Evolutionary conservation across 352 stramenopile genomes (phyloP).

Genomic region (Lagenidium giganteum): DNA sequence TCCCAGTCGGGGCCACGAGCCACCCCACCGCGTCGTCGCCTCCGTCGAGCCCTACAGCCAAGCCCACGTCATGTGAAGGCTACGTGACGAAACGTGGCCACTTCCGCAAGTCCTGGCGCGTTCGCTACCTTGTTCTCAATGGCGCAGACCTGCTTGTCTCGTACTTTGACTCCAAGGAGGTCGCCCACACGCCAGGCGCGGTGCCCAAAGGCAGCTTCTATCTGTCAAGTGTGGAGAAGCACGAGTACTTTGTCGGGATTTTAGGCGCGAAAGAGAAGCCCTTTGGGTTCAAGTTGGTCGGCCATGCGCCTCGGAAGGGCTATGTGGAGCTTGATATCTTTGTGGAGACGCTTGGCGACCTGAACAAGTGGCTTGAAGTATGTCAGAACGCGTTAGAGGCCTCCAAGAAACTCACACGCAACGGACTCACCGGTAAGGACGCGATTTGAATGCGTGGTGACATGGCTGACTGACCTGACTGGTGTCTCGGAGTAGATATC

Average conservation of each 20-base stretch:
- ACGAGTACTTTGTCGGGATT: conserved; percentile 71
- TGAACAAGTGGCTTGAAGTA: conserved; percentile 80
- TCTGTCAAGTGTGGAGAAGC: conserved; percentile 68
- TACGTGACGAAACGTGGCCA: conserved; percentile 85
- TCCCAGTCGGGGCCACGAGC: conserved; percentile 20
- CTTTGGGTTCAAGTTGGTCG: conserved; percentile 83
- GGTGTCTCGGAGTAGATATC: conserved; percentile 14
- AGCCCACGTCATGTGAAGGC: conserved; percentile 73
- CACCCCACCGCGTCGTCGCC: conserved; percentile 5
- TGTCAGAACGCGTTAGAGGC: conserved; percentile 63
- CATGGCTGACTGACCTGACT: neutral
- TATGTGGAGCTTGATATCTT: conserved; percentile 82
- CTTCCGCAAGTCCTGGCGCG: conserved; percentile 80
- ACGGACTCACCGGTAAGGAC: conserved; percentile 4
- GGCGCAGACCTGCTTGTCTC: conserved; percentile 57
- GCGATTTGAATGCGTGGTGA: neutral
- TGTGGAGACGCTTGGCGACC: conserved; percentile 50
- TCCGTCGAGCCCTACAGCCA: conserved; percentile 1
- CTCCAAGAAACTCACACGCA: conserved; percentile 40
- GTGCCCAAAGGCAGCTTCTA: conserved; percentile 67
- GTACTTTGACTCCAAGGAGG: conserved; percentile 76
- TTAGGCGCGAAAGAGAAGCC: conserved; percentile 65
- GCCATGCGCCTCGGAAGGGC: conserved; percentile 65
- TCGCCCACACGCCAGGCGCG: conserved; percentile 22
- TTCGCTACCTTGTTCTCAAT: conserved; percentile 74